Conservation (phyloP, 2,329 filamentous ascomycete species). For the Davidsoniella australis region DNA sequence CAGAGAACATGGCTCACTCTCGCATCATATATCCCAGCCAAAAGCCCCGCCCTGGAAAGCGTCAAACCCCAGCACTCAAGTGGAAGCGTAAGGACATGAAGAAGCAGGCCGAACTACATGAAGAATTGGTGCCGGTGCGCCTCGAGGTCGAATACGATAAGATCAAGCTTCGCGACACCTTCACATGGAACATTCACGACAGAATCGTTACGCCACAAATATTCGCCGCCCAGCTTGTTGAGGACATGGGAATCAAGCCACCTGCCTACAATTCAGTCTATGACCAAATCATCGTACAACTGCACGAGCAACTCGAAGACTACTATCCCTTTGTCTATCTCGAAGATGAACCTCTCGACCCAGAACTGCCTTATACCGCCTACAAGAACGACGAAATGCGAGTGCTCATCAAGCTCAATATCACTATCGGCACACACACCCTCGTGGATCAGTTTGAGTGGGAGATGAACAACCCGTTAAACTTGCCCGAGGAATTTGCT, state of each 20-base stretch:
- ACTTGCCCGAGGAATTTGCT: constrained; percentile 91
- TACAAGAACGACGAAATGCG: constrained; percentile 99
- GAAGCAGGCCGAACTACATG: constrained; percentile 74
- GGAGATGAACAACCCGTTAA: constrained; percentile 91
- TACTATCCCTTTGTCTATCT: constrained; percentile 86
- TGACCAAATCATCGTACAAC: constrained; percentile 46
- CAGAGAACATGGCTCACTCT: constrained; percentile 50
- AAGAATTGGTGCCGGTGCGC: constrained; percentile 80
- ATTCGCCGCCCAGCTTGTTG: constrained; percentile 77
- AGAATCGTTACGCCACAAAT: constrained; percentile 61
- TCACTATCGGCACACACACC: constrained; percentile 89
- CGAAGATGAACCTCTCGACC: constrained; percentile 78
- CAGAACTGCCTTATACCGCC: constrained; percentile 74
- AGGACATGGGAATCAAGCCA: constrained; percentile 70
- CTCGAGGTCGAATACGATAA: constrained; percentile 93
- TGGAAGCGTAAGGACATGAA: constrained; percentile 65
- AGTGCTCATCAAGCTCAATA: constrained; percentile 86
- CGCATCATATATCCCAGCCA: constrained; percentile 65
- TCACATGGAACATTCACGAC: constrained; percentile 96
- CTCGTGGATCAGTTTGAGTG: constrained; percentile 96
- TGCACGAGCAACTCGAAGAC: constrained; percentile 80
- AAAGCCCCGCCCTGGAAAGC: constrained; percentile 59
- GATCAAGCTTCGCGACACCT: constrained; percentile 87
- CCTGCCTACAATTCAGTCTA: constrained; percentile 45
- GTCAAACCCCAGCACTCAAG: constrained; percentile 55